These are phyloP conservation scores for Diplocarpon mali DNA, from an alignment of 2,329 filamentous ascomycete genomes.

Conservation along the genomic window DNA sequence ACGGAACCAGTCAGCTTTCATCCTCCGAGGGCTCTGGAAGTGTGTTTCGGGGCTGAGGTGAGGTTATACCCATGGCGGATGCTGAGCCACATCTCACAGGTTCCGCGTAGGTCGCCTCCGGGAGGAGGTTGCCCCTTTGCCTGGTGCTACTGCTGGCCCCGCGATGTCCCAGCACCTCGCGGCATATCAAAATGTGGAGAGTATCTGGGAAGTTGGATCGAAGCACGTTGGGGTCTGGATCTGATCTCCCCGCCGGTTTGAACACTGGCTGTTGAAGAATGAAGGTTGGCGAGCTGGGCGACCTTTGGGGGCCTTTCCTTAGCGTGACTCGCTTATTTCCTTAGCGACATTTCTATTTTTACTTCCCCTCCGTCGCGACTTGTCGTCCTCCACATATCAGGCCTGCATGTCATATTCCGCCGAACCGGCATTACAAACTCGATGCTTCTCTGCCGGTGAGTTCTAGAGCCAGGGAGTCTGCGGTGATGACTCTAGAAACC, in stretches of 20 bases:
- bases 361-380: neutral
- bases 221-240: neutral
- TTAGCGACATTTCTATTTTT: neutral
- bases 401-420: neutral
- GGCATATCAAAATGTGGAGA: too few relatives aligned
- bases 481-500: too few relatives aligned
- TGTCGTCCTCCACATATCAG: neutral
- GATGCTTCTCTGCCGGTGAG: too few relatives aligned
- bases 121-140: neutral
- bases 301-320: too few relatives aligned
- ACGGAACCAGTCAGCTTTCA: constrained; percentile 8
- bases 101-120: constrained; percentile 1
- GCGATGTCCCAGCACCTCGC: too few relatives aligned
- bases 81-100: constrained; percentile 15
- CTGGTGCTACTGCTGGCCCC: too few relatives aligned
- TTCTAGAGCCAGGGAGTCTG: too few relatives aligned
- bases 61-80: neutral
- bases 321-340: neutral
- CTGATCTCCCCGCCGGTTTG: neutral
- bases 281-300: neutral
- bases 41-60: constrained; percentile 9
- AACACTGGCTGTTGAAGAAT: too few relatives aligned
- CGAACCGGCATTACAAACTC: too few relatives aligned
- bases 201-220: neutral
- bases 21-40: constrained; percentile 7